Base-by-base conservation (phyloP, 805 yeast genomes). In the Saccharomycopsis babjevae region DNA sequence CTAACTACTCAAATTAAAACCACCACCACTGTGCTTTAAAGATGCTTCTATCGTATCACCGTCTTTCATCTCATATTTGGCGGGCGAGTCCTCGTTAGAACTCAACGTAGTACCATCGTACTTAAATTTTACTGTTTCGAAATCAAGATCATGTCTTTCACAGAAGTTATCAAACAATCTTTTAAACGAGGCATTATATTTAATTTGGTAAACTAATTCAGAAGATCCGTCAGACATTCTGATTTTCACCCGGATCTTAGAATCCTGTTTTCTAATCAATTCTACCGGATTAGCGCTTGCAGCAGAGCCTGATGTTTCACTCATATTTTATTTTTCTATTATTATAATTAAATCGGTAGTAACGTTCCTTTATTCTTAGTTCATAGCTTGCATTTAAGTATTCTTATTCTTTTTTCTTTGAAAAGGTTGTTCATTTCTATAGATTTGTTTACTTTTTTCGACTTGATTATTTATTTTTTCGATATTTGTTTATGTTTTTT, bases 161-260 rank as follows among this genome's bases (percentile, higher is more conserved):
- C 64, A 61, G 16, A 59, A 61, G 43, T 59, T 61, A 22, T 61
- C 61, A 39, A 61, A 61, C 15, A 61, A 50, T 43, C 59, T 59
- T 30, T 43, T 50, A 11, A 61, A 56, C 2, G 46, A 52, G 3
- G 64, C 56, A 16, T 56, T 42, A 20, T 32, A 40, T 43, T 59
- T 61, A n/a, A 61, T 57, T n/a, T 56, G 56, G 34, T 61, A 61
- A 34, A 61, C 50, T 42, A 61, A 57, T 42, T 61, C 64, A 8
- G 57, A 52, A 7, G 64, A 59, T 28, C 59, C 42, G 22, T 61
- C 64, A 16, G 50, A 46, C 64, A 61, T 61, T 57, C 61, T 56
- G n/a, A 61, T 46, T 28, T 56, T 59, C 42, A 61, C 39, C 34
- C 52, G 46, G 15, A 61, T 61, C 42, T 59, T 61, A n/a, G 56